Evolutionary conservation across 192 early-diverging fungal species (phyloP).

Genomic region (Coemansia sp.): DNA sequence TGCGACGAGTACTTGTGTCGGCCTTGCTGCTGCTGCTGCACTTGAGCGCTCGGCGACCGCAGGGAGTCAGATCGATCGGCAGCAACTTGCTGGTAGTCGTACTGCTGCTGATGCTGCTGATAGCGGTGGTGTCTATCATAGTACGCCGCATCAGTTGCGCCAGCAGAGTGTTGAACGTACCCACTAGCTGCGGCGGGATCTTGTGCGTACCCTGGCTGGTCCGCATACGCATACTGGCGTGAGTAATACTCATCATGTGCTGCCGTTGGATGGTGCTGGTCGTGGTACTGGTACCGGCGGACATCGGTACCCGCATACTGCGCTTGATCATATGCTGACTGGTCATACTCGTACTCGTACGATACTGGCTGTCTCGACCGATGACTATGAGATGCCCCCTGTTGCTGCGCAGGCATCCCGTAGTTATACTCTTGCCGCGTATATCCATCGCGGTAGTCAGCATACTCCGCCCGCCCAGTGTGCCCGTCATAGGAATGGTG

Average conservation of each 20-base stretch:
- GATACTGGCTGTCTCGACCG: slow-evolving; percentile 6
- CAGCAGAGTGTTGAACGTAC: slow-evolving; percentile 18
- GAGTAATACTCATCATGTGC: slow-evolving; percentile 43
- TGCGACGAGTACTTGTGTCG: slow-evolving; percentile 28
- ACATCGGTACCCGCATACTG: slow-evolving; percentile 21
- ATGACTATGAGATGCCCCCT: slow-evolving; percentile 11
- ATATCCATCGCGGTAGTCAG: slow-evolving; percentile 46
- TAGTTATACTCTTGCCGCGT: slow-evolving; percentile 38
- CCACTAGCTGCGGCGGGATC: slow-evolving; percentile 4
- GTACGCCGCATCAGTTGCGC: slow-evolving; percentile 3
- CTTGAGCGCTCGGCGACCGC: slow-evolving; percentile 24
- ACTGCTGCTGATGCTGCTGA: slow-evolving; percentile 13
- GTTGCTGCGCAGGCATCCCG: slow-evolving; percentile 14
- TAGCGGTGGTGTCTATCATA: slow-evolving; percentile 12
- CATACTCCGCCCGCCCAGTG: slow-evolving; percentile 20
- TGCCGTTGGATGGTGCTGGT: slow-evolving; percentile 16
- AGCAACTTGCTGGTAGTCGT: slow-evolving; percentile 25
- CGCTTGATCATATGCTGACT: slow-evolving; percentile 17
- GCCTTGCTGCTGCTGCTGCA: slow-evolving; percentile 19
- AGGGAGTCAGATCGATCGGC: slow-evolving; percentile 13
- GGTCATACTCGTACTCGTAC: slow-evolving; percentile 45
- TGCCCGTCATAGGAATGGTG: background rate
- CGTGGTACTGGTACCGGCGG: slow-evolving; percentile 18
- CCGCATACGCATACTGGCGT: slow-evolving; percentile 15
- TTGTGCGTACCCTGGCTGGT: background rate